A percentile compares a stretch with the other conserved stretches of the same genome.
phyloP scores from a whole-genome alignment of 768 basidiomycete species.

The Hydnomerulius pinastri region DNA sequence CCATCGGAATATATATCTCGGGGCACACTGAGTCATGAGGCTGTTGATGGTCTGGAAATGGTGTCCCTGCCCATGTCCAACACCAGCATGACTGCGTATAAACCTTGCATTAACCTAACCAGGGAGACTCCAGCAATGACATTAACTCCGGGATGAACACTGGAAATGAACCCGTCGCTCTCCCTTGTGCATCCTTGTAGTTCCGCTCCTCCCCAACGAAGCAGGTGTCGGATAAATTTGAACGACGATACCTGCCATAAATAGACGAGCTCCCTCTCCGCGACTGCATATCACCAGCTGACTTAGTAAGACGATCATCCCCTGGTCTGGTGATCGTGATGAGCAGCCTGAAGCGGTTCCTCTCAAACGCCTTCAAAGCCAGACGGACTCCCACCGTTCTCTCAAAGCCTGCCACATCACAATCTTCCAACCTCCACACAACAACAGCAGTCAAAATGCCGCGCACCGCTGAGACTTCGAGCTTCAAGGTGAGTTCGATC shows the following conservation, averaged over 20 bases:
- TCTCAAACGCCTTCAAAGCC: constrained; percentile 7
- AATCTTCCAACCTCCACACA: constrained; percentile 9
- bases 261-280: constrained; percentile 8
- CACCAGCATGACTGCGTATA: too few relatives aligned
- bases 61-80: too few relatives aligned
- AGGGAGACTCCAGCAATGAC: too few relatives aligned
- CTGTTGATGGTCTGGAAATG: too few relatives aligned
- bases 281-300: too few relatives aligned
- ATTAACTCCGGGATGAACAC: too few relatives aligned
- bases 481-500: constrained; percentile 52
- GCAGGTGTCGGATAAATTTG: neutral
- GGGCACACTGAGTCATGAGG: too few relatives aligned
- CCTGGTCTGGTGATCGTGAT: constrained; percentile 1
- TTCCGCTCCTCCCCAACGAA: neutral
- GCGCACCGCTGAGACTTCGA: constrained; percentile 62
- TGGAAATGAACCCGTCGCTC: neutral
- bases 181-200: too few relatives aligned
- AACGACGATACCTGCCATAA: constrained; percentile 9
- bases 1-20: too few relatives aligned
- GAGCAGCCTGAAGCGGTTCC: constrained; percentile 2
- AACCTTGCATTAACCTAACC: too few relatives aligned
- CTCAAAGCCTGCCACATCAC: constrained; percentile 1
- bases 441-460: constrained; percentile 48
- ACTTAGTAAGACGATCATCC: constrained; percentile 5
- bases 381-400: constrained; percentile 4